Evolutionary conservation across 192 early-diverging fungal species (phyloP).

Genomic region (Thoreauomyces humboldtii): DNA sequence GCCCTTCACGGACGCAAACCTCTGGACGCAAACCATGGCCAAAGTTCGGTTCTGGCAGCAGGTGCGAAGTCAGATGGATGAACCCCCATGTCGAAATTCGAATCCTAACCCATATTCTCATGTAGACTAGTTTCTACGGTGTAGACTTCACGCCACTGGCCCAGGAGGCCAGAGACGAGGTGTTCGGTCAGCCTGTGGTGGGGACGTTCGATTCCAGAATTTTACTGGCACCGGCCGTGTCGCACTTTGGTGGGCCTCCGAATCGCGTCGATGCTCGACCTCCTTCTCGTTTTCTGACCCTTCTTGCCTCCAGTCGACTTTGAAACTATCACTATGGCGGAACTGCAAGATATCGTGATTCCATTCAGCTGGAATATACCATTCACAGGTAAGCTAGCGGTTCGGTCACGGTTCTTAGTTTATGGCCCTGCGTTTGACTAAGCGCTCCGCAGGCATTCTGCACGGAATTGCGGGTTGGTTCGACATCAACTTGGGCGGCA

Average conservation of each 20-base stretch:
- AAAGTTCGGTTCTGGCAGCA: conserved; percentile 82
- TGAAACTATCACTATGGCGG: conserved; percentile 69
- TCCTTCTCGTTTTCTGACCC: neutral
- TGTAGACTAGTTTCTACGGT: conserved; percentile 73
- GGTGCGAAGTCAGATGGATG: too few relatives aligned
- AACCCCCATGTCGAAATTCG: too few relatives aligned
- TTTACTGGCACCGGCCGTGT: conserved; percentile 65
- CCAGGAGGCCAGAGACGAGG: conserved; percentile 81
- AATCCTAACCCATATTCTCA: too few relatives aligned
- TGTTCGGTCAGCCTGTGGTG: conserved; percentile 88
- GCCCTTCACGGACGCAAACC: conserved; percentile 63
- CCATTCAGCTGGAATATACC: conserved; percentile 76
- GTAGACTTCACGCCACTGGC: conserved; percentile 87
- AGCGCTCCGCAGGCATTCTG: conserved; percentile 49
- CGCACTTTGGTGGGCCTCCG: conserved; percentile 49
- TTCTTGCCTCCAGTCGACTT: conserved; percentile 85
- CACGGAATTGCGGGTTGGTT: conserved; percentile 98
- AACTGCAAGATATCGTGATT: conserved; percentile 80
- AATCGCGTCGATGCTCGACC: too few relatives aligned
- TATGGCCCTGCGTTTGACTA: neutral
- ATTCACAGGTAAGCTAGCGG: conserved; percentile 67
- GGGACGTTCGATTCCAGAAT: conserved; percentile 86
- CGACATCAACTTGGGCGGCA: conserved; percentile 76
- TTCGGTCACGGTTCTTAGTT: neutral
- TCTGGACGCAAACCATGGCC: conserved; percentile 93